These are phyloP conservation scores for Torulaspora pretoriensis DNA, from an alignment of 1,139 yeast species.

Conservation along the genomic window DNA sequence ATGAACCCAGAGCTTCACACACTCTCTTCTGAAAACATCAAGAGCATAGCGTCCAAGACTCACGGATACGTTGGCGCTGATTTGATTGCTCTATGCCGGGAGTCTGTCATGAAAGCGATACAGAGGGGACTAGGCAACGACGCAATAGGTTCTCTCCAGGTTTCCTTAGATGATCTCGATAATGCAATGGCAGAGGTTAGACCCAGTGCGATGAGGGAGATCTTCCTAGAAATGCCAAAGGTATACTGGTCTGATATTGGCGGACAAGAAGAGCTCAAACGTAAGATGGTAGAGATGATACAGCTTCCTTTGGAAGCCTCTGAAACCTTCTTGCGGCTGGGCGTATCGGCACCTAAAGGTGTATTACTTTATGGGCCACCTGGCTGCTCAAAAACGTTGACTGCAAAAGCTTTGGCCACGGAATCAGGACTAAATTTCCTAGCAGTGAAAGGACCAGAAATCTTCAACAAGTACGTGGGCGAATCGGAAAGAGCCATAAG, in stretches of 20 bases:
- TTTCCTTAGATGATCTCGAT: constrained; percentile 52
- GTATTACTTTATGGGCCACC: constrained; percentile 92
- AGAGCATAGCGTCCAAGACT: constrained; percentile 59
- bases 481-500: constrained; percentile 87
- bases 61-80: constrained; percentile 86
- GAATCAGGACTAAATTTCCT: constrained; percentile 89
- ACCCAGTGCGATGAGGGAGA: constrained; percentile 97
- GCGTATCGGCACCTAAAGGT: constrained; percentile 89
- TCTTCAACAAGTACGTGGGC: constrained; percentile 90
- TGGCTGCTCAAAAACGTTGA: constrained; percentile 90
- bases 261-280: constrained; percentile 81
- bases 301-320: constrained; percentile 87
- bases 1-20: constrained; percentile 57
- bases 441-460: constrained; percentile 94
- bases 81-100: constrained; percentile 78
- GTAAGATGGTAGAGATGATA: constrained; percentile 79
- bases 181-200: constrained; percentile 70
- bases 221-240: constrained; percentile 88
- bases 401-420: constrained; percentile 92
- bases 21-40: constrained; percentile 51
- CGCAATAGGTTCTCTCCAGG: constrained; percentile 37
- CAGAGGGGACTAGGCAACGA: constrained; percentile 47
- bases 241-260: constrained; percentile 95
- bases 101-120: constrained; percentile 81
- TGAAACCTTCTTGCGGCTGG: constrained; percentile 67